A percentile compares a stretch with the other conserved stretches of the same genome.
phyloP scores from a whole-genome alignment of 2,329 filamentous ascomycete genomes.

The Alternaria rosae region DNA sequence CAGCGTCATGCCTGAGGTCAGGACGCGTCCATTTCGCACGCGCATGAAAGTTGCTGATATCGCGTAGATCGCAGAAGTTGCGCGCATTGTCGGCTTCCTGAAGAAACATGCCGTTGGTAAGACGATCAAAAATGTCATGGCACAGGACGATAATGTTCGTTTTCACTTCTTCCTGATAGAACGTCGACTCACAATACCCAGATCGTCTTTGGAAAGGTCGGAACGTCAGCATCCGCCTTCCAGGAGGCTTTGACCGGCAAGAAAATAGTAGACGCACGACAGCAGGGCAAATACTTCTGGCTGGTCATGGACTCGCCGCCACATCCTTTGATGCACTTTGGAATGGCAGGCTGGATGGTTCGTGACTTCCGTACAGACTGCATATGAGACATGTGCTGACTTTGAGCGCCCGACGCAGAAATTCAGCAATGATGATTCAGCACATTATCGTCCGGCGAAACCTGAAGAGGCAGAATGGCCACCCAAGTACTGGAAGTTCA shows the following conservation, averaged over 20 bases:
- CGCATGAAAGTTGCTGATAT: slow-evolving; percentile 13
- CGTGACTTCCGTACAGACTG: not conserved
- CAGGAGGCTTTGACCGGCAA: slow-evolving; percentile 76
- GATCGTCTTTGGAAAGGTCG: slow-evolving; percentile 90
- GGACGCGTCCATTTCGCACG: slow-evolving; percentile 6
- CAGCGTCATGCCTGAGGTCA: slow-evolving; percentile 49
- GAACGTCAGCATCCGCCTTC: slow-evolving; percentile 78
- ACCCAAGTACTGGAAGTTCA: slow-evolving; percentile 88
- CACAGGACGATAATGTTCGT: slow-evolving; percentile 71
- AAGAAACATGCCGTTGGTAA: slow-evolving; percentile 84
- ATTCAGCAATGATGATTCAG: slow-evolving; percentile 78
- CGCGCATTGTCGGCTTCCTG: slow-evolving; percentile 85
- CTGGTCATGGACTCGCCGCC: slow-evolving; percentile 79
- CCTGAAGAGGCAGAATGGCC: slow-evolving; percentile 75
- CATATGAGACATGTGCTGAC: not conserved
- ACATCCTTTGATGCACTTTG: slow-evolving; percentile 89
- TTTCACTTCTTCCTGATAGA: not conserved
- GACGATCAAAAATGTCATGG: slow-evolving; percentile 72
- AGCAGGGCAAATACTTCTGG: slow-evolving; percentile 98
- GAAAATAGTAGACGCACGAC: slow-evolving; percentile 73
- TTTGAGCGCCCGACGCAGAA: slow-evolving; percentile 55
- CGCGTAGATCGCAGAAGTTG: slow-evolving; percentile 65
- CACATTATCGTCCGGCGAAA: slow-evolving; percentile 75
- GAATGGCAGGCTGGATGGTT: slow-evolving; percentile 71
- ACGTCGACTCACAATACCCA: slow-evolving; percentile 4